A percentile compares a stretch with the other conserved stretches of the same genome.
Evolutionary conservation across 2,329 filamentous ascomycete species (phyloP).

Genomic region (Penicillium sp.): DNA sequence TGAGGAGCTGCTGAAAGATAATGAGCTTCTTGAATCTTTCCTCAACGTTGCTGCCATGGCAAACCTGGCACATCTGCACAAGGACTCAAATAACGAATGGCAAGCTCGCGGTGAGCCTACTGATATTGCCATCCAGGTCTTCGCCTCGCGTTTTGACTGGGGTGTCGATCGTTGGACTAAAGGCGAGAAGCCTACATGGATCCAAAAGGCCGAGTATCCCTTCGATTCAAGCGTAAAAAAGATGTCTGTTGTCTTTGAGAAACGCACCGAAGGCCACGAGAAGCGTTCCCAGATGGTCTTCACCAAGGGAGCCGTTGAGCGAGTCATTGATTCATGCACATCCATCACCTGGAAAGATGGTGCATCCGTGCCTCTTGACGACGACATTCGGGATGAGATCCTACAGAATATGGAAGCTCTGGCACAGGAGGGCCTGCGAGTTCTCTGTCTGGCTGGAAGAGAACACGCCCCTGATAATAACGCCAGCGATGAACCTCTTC

Average conservation of each 20-base stretch:
- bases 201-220: conserved; percentile 68
- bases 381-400: conserved; percentile 60
- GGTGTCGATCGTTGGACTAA: conserved; percentile 58
- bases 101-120: conserved; percentile 69
- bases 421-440: conserved; percentile 68
- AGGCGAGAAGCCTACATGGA: conserved; percentile 57
- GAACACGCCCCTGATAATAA: conserved; percentile 21
- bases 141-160: conserved; percentile 69
- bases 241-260: conserved; percentile 70
- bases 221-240: conserved; percentile 77
- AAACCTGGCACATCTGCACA: conserved; percentile 66
- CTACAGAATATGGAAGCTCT: conserved; percentile 70
- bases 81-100: conserved; percentile 60
- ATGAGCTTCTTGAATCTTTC: conserved; percentile 57
- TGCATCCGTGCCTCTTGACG: conserved; percentile 51
- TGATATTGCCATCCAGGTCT: conserved; percentile 75
- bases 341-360: conserved; percentile 51
- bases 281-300: conserved; percentile 41
- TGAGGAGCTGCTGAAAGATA: conserved; percentile 49
- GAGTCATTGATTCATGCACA: conserved; percentile 66
- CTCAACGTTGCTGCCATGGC: conserved; percentile 67
- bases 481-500: conserved; percentile 27
- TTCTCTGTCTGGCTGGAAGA: conserved; percentile 65
- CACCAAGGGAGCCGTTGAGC: conserved; percentile 64
- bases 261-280: conserved; percentile 21